Evolutionary conservation across 805 yeast genomes (phyloP), one percentile per base, ranked within the genome.

Genomic region (Candida railenensis): DNA sequence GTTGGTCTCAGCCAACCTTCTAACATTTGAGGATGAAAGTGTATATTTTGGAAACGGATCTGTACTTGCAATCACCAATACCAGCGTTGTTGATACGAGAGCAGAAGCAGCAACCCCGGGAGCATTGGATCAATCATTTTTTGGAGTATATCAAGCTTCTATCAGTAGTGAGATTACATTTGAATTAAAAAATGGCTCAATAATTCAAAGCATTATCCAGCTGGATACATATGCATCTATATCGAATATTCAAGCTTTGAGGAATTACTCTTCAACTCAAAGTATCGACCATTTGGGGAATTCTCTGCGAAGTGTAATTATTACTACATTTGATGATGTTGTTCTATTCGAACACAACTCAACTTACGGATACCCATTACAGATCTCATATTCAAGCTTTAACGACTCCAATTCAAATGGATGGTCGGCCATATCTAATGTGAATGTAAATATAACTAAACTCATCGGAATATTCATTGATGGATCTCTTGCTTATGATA

Each of bases 1-100:
- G 85, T 69, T 78, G 40, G 57, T 76, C 16, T 66, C 81, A 18
- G 83, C 79, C 12, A 75, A 70, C 46, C 49, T 81, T 21, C 62
- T 75, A 25, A 65, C 77, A 14, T 80, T 80, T 77, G 80, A 77
- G 54, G 66, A 70, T 42, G 52, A 56, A 3, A 48, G 61, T 14
- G 65, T 78, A 22, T 59, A 51, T 11, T 53, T 54, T 9, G 59
- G 73, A 19, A 42, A 50, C 4, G 82, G 81, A 45, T 57, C 61
- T 7, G 49, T 75, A 1, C 22, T 56, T 16, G 46, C 45, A 2
- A 44, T 60, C n/a, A 47, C 52, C 19, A 51, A 53, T 11, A 22
- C 28, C n/a, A 61, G 69, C 3, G 50, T 53, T n/a, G 67, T 67
- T 14, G 46, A 51, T 5, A 42, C 62, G 0, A 48, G 63, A 37